These are phyloP conservation scores for Taphrina pruni DNA, from an alignment of 1,139 yeast species.

Conservation along the genomic window DNA sequence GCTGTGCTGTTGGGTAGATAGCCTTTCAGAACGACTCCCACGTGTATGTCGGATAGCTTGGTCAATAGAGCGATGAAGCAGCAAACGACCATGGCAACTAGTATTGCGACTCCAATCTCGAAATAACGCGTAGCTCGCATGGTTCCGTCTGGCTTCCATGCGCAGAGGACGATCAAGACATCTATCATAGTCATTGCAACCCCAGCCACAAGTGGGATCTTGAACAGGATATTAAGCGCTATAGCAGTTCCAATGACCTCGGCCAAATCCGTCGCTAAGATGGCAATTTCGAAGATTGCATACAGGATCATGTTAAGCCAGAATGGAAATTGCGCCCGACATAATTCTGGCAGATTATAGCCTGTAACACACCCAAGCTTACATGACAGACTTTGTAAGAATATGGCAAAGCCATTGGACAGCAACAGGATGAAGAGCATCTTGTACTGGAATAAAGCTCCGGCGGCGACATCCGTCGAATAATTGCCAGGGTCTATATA, in stretches of 20 bases:
- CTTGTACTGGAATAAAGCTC: conserved; percentile 83
- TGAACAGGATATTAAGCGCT: conserved; percentile 78
- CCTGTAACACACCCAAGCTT: conserved; percentile 92
- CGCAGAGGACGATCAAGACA: conserved; percentile 81
- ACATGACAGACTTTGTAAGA: conserved; percentile 81
- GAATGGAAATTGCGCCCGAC: conserved; percentile 73
- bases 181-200: conserved; percentile 83
- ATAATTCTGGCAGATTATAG: conserved; percentile 79
- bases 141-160: conserved; percentile 87
- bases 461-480: conserved; percentile 92
- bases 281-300: conserved; percentile 81
- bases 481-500: conserved; percentile 98
- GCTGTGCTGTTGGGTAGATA: conserved; percentile 72
- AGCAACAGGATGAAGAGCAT: conserved; percentile 78
- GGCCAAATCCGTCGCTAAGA: conserved; percentile 89
- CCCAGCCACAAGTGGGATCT: conserved; percentile 77
- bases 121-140: conserved; percentile 77
- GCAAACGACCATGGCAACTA: conserved; percentile 80
- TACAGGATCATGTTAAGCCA: conserved; percentile 69
- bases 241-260: conserved; percentile 95
- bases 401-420: conserved; percentile 84
- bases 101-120: conserved; percentile 75
- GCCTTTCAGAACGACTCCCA: conserved; percentile 65
- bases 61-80: conserved; percentile 84
- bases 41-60: conserved; percentile 60